Evolutionary conservation across 2,329 filamentous ascomycete genomes (phyloP).

Genomic region (Septoria linicola): DNA sequence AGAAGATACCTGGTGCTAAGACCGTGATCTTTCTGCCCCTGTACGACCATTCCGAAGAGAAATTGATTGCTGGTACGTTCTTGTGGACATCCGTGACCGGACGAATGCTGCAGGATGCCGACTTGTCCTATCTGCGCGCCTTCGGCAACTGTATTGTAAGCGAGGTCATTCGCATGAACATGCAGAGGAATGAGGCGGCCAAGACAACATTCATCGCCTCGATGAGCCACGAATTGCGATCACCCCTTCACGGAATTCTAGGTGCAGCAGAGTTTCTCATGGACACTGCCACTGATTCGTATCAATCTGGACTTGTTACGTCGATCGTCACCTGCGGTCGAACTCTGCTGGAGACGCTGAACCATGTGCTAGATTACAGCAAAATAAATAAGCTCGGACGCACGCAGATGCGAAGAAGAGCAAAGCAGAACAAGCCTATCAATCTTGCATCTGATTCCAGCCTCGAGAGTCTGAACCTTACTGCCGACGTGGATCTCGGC

Average conservation of each 20-base stretch:
- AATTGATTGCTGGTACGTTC: slow-evolving; percentile 47
- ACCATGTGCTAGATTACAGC: slow-evolving; percentile 43
- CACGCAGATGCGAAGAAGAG: slow-evolving; percentile 29
- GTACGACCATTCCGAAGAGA: slow-evolving; percentile 49
- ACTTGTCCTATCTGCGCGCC: slow-evolving; percentile 45
- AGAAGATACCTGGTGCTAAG: slow-evolving; percentile 37
- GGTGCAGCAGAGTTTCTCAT: slow-evolving; percentile 52
- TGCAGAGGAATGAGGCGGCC: slow-evolving; percentile 45
- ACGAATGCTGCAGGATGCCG: slow-evolving; percentile 41
- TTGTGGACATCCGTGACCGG: slow-evolving; percentile 48
- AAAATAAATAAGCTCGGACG: slow-evolving; percentile 45
- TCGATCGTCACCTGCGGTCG: slow-evolving; percentile 52
- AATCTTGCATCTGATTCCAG: slow-evolving; percentile 32
- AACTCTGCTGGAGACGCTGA: slow-evolving; percentile 50
- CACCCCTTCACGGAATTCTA: slow-evolving; percentile 50
- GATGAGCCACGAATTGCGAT: slow-evolving; percentile 54
- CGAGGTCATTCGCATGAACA: slow-evolving; percentile 41
- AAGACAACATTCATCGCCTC: slow-evolving; percentile 55
- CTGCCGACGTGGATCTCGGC: slow-evolving; percentile 45
- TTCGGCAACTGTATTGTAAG: slow-evolving; percentile 45
- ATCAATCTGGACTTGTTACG: slow-evolving; percentile 46
- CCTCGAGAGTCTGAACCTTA: slow-evolving; percentile 35
- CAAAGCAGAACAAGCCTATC: slow-evolving; percentile 30
- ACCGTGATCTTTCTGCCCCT: slow-evolving; percentile 54
- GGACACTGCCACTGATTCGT: slow-evolving; percentile 44